Base-by-base conservation (phyloP, 768 basidiomycete genomes). In the Termitomyces sp. region DNA sequence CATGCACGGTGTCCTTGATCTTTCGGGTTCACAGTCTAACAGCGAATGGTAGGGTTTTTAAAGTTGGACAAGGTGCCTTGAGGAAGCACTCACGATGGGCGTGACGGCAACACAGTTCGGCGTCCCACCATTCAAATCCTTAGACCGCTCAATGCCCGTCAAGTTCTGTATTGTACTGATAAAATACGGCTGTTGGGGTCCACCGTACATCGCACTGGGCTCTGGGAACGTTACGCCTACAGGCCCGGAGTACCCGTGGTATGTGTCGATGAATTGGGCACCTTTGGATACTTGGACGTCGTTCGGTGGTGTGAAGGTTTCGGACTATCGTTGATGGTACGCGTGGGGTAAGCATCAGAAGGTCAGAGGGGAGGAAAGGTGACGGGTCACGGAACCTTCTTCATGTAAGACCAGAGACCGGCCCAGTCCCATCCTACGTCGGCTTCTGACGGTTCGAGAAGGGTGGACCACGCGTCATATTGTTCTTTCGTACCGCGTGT, bases 161-260 rank as follows among this genome's bases (percentile, higher is more conserved):
- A 82, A 65, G 40, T 74, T 74, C 24, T 76, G 73, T 57, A 84
- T 78, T 7, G 83, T 79, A 57, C 77, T 61, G 45, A 81, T 69
- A 68, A 85, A 86, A 13, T 67, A 75, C 3, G 28, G 28, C 62
- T 85, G 83, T 51, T 84, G 81, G 2, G 83, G 81, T 1, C 82
- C 83, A 18, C 83, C 81, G 64, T 81, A 85, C 79, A 85, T 86
- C 3, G 63, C 68, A 67, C 28, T 32, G 12, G 63, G 55, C 11
- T 77, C 79, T 13, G 79, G 81, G 65, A 76, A 81, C 0, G 81
- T 79, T n/a, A 83, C 82, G 63, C 83, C 81, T 1, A 87, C 78
- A 2, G 84, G 84, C 0, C 85, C 84, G 2, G 70, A 2, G 28
- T 28, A 4, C 2, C 84, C 84, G 66, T 87, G 84, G 63, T 81